phyloP scores from a whole-genome alignment of 306 rosid species.

The Clitoria ternatea region DNA sequence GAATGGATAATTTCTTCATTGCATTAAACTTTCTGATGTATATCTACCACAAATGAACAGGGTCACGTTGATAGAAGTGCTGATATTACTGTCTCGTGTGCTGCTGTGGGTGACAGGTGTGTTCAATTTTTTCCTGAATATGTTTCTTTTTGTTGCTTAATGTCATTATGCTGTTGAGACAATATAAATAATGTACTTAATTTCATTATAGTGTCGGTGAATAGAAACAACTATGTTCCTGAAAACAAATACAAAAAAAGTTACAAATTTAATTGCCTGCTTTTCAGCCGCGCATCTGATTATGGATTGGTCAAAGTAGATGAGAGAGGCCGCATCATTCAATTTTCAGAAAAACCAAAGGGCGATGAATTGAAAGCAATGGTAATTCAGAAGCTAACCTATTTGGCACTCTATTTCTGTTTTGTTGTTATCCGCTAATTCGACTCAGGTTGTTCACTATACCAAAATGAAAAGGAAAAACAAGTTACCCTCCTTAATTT shows the following conservation, averaged over 20 bases:
- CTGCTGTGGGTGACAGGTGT: conserved; percentile 62
- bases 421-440: conserved; percentile 13
- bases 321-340: conserved; percentile 55
- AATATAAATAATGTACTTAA: not conserved
- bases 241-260: not conserved
- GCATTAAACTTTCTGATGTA: conserved; percentile 19
- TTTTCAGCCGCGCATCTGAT: conserved; percentile 88
- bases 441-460: not conserved
- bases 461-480: not conserved
- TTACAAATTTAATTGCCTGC: conserved; percentile 2
- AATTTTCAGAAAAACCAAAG: conserved; percentile 80
- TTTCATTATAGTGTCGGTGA: not conserved
- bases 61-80: conserved; percentile 72
- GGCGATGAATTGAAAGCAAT: conserved; percentile 68
- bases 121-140: conserved; percentile 19
- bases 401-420: conserved; percentile 10
- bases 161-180: not conserved
- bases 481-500: not conserved
- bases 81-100: conserved; percentile 78
- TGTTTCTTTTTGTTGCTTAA: not conserved
- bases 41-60: conserved; percentile 40
- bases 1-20: not conserved
- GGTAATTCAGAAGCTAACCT: conserved; percentile 44
- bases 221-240: conserved; percentile 6
- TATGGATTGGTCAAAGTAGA: conserved; percentile 84